phyloP scores from a whole-genome alignment of 139 green algal species.

The Chlamydomonas sphaeroides region DNA sequence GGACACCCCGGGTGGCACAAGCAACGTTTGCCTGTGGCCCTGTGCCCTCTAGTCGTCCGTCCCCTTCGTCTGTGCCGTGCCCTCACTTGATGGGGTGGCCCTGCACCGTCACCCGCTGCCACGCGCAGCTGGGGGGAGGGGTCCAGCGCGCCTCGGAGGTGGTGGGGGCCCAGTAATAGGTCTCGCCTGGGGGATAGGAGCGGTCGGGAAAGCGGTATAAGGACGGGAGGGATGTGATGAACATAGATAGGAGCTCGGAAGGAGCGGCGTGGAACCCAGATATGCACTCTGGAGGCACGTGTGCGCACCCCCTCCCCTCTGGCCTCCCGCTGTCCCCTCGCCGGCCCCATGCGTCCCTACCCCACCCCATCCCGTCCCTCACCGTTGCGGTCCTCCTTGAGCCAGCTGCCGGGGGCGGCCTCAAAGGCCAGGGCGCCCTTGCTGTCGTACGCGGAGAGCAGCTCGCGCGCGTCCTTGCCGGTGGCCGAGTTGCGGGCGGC shows the following conservation, averaged over 20 bases:
- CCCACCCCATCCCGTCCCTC: too few relatives aligned
- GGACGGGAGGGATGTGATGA: not conserved
- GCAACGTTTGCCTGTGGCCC: too few relatives aligned
- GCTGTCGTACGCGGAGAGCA: slow-evolving; percentile 20
- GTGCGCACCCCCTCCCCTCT: too few relatives aligned
- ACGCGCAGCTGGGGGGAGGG: slow-evolving; percentile 45
- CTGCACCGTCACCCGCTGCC: slow-evolving; percentile 44
- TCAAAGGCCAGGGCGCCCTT: slow-evolving; percentile 48
- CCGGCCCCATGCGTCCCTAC: too few relatives aligned
- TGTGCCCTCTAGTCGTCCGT: too few relatives aligned
- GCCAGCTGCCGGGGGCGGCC: slow-evolving; percentile 48
- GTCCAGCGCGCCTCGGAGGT: slow-evolving; percentile 48
- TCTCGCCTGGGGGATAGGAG: not conserved
- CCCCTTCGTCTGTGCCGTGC: too few relatives aligned
- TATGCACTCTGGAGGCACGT: too few relatives aligned
- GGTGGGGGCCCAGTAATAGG: slow-evolving; percentile 49
- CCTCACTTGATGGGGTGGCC: slow-evolving; percentile 27
- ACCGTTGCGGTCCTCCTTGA: slow-evolving; percentile 35
- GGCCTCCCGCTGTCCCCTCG: too few relatives aligned
- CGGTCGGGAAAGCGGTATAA: too few relatives aligned
- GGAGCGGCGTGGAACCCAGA: too few relatives aligned
- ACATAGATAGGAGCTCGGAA: too few relatives aligned
- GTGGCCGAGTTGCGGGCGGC: not conserved
- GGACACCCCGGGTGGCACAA: too few relatives aligned
- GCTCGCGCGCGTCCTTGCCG: slow-evolving; percentile 4